A percentile compares a stretch with the other conserved stretches of the same genome.
Evolutionary conservation across 2,329 filamentous ascomycete genomes (phyloP).

Genomic region (Pezicula radicicola): DNA sequence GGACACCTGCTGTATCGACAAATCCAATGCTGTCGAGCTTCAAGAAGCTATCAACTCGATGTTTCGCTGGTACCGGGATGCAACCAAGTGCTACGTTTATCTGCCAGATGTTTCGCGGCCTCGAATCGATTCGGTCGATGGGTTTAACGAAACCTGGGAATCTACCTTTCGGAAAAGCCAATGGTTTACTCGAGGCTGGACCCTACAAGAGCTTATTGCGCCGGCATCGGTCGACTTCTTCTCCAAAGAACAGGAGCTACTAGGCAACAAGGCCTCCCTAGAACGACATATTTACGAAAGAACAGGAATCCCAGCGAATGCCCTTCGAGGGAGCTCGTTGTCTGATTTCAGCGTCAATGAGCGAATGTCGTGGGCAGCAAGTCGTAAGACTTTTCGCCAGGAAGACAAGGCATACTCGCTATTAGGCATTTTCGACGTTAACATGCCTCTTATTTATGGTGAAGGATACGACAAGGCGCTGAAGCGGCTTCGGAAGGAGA

Average conservation of each 20-base stretch:
- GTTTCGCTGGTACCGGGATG: too few species aligned
- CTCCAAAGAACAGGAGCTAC: constrained; percentile 10
- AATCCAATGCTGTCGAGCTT: too few species aligned
- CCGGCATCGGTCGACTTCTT: too few species aligned
- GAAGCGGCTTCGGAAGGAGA: constrained; percentile 30
- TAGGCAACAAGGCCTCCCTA: constrained; percentile 14
- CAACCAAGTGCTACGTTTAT: too few species aligned
- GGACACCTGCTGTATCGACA: too few species aligned
- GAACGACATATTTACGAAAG: too few species aligned
- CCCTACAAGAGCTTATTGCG: too few species aligned
- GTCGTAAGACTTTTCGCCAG: constrained; percentile 27
- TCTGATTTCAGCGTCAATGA: constrained; percentile 12
- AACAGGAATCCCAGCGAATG: too few species aligned
- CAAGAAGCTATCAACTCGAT: too few species aligned
- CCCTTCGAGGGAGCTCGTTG: too few species aligned
- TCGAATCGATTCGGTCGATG: neutral
- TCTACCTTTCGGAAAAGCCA: constrained; percentile 3
- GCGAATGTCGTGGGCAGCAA: constrained; percentile 36
- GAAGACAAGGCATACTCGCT: constrained; percentile 45
- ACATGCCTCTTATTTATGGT: constrained; percentile 42
- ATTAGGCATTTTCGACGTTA: constrained; percentile 40
- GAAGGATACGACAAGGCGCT: constrained; percentile 30
- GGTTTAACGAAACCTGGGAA: constrained; percentile 5
- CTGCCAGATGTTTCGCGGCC: too few species aligned
- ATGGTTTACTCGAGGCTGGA: too few species aligned